A percentile compares a stretch with the other conserved stretches of the same genome.
Evolutionary conservation across 2,329 filamentous ascomycete species (phyloP).

Genomic region (Tothia fuscella): DNA sequence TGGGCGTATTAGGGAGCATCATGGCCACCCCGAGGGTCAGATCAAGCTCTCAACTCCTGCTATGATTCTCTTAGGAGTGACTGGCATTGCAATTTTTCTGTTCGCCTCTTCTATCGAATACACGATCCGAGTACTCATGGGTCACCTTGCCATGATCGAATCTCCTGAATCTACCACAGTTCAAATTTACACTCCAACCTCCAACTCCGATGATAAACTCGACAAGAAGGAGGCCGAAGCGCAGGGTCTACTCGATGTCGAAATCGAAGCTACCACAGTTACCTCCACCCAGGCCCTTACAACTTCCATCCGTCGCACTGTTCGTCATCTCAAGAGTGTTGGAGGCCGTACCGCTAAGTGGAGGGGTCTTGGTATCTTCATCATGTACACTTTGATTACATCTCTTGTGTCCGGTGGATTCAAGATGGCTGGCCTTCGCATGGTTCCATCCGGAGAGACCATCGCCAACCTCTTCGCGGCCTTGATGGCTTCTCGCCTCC

Average conservation of each 20-base stretch:
- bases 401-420: slow-evolving; percentile 23
- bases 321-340: slow-evolving; percentile 49
- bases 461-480: slow-evolving; percentile 36
- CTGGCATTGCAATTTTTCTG: slow-evolving; percentile 30
- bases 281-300: slow-evolving; percentile 48
- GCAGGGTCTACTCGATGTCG: slow-evolving; percentile 23
- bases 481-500: slow-evolving; percentile 53
- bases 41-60: slow-evolving; percentile 22
- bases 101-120: slow-evolving; percentile 29
- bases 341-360: slow-evolving; percentile 56
- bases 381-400: slow-evolving; percentile 25
- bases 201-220: slow-evolving; percentile 26
- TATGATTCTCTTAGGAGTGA: slow-evolving; percentile 20
- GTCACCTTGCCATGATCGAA: slow-evolving; percentile 53
- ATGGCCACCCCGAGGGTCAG: neutral
- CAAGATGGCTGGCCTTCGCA: slow-evolving; percentile 16
- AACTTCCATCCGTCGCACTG: slow-evolving; percentile 43
- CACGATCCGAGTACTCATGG: slow-evolving; percentile 47
- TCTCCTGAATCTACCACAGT: slow-evolving; percentile 31
- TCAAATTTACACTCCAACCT: slow-evolving; percentile 33
- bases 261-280: slow-evolving; percentile 29
- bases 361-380: slow-evolving; percentile 49
- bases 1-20: neutral
- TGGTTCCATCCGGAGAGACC: slow-evolving; percentile 13
- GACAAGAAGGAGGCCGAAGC: slow-evolving; percentile 16